Evolutionary conservation across 2,329 filamentous ascomycete species (phyloP).

Genomic region (Clarireedia hainanense): DNA sequence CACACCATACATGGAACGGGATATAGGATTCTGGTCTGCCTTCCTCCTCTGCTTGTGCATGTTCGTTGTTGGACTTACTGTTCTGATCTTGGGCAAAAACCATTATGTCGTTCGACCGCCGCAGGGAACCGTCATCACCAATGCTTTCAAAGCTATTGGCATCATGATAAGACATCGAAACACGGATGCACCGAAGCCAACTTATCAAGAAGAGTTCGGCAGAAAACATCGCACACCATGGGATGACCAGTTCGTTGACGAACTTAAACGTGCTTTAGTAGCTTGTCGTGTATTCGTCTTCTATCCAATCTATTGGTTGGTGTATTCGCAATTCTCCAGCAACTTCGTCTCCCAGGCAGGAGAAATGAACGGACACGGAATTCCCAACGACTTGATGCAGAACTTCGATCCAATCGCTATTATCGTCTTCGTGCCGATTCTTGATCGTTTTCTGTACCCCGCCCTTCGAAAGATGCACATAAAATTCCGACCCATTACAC

Average conservation of each 20-base stretch:
- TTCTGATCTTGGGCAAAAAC: slow-evolving; percentile 43
- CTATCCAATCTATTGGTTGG: slow-evolving; percentile 51
- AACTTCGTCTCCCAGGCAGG: slow-evolving; percentile 50
- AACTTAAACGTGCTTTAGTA: slow-evolving; percentile 43
- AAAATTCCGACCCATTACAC: slow-evolving; percentile 48
- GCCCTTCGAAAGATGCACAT: slow-evolving; percentile 44
- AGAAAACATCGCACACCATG: slow-evolving; percentile 8
- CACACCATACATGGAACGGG: slow-evolving; percentile 36
- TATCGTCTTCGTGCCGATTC: slow-evolving; percentile 47
- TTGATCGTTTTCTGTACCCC: slow-evolving; percentile 49
- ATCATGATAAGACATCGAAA: slow-evolving; percentile 43
- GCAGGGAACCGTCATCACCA: slow-evolving; percentile 55
- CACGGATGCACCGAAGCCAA: slow-evolving; percentile 53
- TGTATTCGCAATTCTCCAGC: slow-evolving; percentile 39
- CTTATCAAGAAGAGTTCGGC: slow-evolving; percentile 48
- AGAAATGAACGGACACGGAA: slow-evolving; percentile 42
- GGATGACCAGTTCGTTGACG: slow-evolving; percentile 37
- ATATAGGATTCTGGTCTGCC: slow-evolving; percentile 42
- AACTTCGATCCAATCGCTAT: slow-evolving; percentile 54
- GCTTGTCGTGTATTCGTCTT: slow-evolving; percentile 54
- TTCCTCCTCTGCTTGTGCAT: slow-evolving; percentile 42
- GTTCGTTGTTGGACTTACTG: slow-evolving; percentile 44
- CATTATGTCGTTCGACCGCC: slow-evolving; percentile 47
- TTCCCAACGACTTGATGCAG: slow-evolving; percentile 52
- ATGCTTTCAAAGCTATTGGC: slow-evolving; percentile 55